Conservation (phyloP, 2,329 filamentous ascomycete genomes). For the Alternaria novae-zelandiae region DNA sequence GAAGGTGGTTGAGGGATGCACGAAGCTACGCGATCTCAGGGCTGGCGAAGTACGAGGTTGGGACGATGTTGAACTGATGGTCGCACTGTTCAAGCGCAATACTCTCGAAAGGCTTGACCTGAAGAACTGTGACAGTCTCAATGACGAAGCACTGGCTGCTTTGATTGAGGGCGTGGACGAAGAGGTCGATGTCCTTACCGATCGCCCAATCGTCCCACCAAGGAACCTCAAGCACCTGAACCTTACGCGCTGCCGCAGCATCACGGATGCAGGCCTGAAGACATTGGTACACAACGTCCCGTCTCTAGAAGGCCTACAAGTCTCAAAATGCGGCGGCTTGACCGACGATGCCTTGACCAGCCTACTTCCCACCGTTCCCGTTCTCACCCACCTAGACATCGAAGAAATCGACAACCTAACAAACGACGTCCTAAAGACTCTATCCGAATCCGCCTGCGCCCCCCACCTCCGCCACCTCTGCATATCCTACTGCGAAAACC, state of each 20-base stretch:
- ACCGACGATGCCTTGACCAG: conserved; percentile 75
- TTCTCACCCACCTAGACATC: conserved; percentile 84
- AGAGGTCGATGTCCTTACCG: conserved; percentile 80
- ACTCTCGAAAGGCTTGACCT: conserved; percentile 82
- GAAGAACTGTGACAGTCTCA: conserved; percentile 79
- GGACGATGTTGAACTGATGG: conserved; percentile 73
- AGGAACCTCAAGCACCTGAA: conserved; percentile 85
- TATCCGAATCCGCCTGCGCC: conserved; percentile 79
- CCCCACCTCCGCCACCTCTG: conserved; percentile 77
- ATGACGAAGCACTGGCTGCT: conserved; percentile 72
- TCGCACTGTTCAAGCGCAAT: conserved; percentile 79
- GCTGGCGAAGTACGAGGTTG: conserved; percentile 84
- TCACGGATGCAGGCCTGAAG: conserved; percentile 77
- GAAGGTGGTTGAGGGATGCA: conserved; percentile 74
- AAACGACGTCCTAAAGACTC: conserved; percentile 74
- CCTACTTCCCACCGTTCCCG: conserved; percentile 76
- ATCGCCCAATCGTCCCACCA: conserved; percentile 75
- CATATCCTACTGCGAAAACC: conserved; percentile 85
- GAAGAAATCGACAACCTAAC: conserved; percentile 83
- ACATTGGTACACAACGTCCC: conserved; percentile 77
- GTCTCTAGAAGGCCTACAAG: conserved; percentile 78
- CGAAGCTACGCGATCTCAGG: conserved; percentile 76
- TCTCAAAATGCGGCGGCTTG: conserved; percentile 77
- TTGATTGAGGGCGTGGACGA: conserved; percentile 79
- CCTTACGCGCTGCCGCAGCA: conserved; percentile 74